phyloP scores from a whole-genome alignment of 129 eudicot species.

The Saussurea involucrata region DNA sequence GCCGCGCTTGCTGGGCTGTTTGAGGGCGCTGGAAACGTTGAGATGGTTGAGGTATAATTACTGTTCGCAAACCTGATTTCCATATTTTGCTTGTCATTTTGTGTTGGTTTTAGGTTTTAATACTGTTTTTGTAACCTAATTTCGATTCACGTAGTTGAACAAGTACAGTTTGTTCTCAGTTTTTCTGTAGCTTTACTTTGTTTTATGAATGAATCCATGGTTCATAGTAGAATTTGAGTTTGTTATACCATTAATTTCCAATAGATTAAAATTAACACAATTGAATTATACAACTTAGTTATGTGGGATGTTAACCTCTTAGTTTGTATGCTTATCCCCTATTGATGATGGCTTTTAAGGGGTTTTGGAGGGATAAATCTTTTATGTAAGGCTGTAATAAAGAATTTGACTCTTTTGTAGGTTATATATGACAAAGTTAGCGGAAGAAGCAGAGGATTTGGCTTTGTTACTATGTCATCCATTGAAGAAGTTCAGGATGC shows the following conservation, averaged over 20 bases:
- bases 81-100: not conserved
- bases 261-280: not conserved
- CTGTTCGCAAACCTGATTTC: not conserved
- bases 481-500: conserved; percentile 58
- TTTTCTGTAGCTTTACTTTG: not conserved
- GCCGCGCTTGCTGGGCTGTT: conserved; percentile 84
- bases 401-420: conserved; percentile 26
- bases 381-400: not conserved
- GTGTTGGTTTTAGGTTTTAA: not conserved
- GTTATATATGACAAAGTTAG: conserved; percentile 61
- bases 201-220: not conserved
- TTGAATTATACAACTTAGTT: not conserved
- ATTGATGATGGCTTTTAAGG: not conserved
- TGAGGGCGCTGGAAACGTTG: conserved; percentile 75
- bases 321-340: not conserved
- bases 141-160: not conserved
- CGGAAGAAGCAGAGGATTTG: conserved; percentile 85
- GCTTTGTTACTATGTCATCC: conserved; percentile 73
- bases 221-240: not conserved
- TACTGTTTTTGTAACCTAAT: not conserved
- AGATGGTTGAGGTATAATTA: conserved; percentile 91
- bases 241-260: not conserved
- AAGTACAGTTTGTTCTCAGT: not conserved
- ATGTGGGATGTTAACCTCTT: too few relatives aligned
- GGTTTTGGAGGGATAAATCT: not conserved